Evolutionary conservation across 2,329 filamentous ascomycete genomes (phyloP).

Genomic region (Colletotrichum sansevieriae): DNA sequence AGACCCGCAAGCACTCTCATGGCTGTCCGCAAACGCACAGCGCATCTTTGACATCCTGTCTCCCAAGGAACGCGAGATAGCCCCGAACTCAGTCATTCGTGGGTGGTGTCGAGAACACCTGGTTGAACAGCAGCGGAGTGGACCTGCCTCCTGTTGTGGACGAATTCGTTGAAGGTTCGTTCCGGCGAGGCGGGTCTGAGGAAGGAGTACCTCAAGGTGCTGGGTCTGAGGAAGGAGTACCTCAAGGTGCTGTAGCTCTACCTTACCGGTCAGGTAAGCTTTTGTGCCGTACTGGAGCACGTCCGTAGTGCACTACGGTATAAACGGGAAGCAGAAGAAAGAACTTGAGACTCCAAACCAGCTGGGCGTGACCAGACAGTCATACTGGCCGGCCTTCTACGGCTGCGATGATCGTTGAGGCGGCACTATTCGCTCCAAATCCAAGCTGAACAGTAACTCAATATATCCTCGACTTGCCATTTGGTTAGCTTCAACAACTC

Average conservation of each 20-base stretch:
- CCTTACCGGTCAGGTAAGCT: constrained; percentile 47
- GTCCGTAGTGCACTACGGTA: constrained; percentile 48
- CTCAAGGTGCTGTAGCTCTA: constrained; percentile 60
- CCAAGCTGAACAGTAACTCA: constrained; percentile 40
- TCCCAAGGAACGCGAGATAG: constrained; percentile 55
- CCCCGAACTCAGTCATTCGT: constrained; percentile 61
- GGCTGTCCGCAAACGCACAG: constrained; percentile 54
- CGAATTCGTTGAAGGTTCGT: constrained; percentile 59
- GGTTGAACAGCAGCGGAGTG: constrained; percentile 52
- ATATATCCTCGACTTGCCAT: constrained; percentile 57
- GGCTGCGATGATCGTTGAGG: too few species aligned
- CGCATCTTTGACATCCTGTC: constrained; percentile 65
- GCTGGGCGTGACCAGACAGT: constrained; percentile 69
- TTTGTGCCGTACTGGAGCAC: constrained; percentile 61
- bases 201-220: constrained; percentile 62
- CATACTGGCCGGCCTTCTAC: constrained; percentile 59
- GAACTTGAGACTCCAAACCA: constrained; percentile 43
- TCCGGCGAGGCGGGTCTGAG: constrained; percentile 59
- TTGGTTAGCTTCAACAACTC: constrained; percentile 65
- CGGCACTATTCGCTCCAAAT: constrained; percentile 46
- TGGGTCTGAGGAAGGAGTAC: constrained; percentile 63
- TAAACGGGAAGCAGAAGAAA: background rate
- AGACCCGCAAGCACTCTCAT: constrained; percentile 51
- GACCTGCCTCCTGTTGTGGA: constrained; percentile 54
- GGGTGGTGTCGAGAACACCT: constrained; percentile 61